Percentiles rank a stretch among this genome's conserved stretches.
phyloP scores from a whole-genome alignment of 2,329 filamentous ascomycete genomes.

The Berkeleyomyces rouxiae region DNA sequence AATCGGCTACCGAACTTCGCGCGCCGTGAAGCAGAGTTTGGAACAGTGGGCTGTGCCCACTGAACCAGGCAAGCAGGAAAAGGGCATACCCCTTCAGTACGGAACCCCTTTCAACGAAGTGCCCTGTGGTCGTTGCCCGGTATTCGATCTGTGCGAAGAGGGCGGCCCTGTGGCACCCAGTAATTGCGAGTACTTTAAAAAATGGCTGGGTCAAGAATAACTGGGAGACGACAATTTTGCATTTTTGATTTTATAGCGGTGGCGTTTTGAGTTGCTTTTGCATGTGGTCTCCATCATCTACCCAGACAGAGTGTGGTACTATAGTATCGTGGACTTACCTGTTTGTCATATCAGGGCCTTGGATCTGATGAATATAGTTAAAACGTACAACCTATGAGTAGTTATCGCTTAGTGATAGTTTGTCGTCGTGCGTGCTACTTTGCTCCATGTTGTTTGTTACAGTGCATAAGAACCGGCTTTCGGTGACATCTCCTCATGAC shows the following conservation, averaged over 20 bases:
- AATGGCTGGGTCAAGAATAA: constrained; percentile 50
- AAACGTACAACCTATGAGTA: too few species aligned
- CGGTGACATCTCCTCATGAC: too few species aligned
- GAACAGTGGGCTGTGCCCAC: constrained; percentile 23
- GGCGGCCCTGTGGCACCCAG: constrained; percentile 78
- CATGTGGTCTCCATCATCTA: neutral
- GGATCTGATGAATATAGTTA: too few species aligned
- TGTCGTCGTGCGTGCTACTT: too few species aligned
- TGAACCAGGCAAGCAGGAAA: constrained; percentile 21
- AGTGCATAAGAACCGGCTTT: too few species aligned
- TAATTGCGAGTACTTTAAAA: constrained; percentile 80
- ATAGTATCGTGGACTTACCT: too few species aligned
- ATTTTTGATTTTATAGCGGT: constrained; percentile 11
- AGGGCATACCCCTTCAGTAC: constrained; percentile 25
- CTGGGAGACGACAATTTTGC: neutral
- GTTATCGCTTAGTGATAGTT: too few species aligned
- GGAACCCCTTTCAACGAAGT: constrained; percentile 70
- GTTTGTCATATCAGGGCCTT: too few species aligned
- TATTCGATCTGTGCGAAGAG: constrained; percentile 82
- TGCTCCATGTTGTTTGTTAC: too few species aligned
- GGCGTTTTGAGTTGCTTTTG: constrained; percentile 10
- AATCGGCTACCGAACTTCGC: constrained; percentile 36
- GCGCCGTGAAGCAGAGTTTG: constrained; percentile 30
- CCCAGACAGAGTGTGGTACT: neutral
- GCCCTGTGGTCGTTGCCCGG: constrained; percentile 81